Evolutionary conservation across 176 grass and related monocot species (phyloP).

Genomic region (Lolium perenne): DNA sequence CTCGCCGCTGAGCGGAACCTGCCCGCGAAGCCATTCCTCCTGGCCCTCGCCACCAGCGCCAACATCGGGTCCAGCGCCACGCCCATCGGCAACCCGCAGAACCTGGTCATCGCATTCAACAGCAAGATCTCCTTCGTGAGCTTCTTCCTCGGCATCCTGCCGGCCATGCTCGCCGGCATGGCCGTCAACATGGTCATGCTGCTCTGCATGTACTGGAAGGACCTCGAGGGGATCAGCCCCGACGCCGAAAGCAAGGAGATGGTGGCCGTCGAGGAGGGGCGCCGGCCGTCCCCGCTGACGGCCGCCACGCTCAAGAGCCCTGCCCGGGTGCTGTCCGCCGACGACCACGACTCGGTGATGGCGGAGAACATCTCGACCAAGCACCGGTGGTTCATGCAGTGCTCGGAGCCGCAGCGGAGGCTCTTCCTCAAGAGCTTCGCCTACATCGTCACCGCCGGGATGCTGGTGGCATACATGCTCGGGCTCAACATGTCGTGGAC

Average conservation of each 20-base stretch:
- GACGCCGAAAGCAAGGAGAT: constrained; percentile 43
- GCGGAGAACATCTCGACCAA: constrained; percentile 60
- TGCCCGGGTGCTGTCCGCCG: not conserved
- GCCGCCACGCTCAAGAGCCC: constrained; percentile 51
- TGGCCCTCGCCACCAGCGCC: constrained; percentile 86
- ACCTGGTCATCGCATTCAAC: constrained; percentile 90
- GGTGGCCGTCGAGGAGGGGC: constrained; percentile 53
- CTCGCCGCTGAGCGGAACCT: constrained; percentile 81
- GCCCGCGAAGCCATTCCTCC: constrained; percentile 78
- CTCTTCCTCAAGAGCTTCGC: constrained; percentile 78
- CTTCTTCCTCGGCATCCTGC: constrained; percentile 73
- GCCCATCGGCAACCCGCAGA: constrained; percentile 99
- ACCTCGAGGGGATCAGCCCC: constrained; percentile 46
- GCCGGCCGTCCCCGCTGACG: constrained; percentile 48
- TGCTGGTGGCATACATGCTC: constrained; percentile 80
- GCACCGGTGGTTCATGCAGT: constrained; percentile 59
- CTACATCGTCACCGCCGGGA: constrained; percentile 77
- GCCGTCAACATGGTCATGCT: constrained; percentile 70
- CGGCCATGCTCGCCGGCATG: constrained; percentile 85
- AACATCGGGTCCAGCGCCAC: constrained; percentile 91
- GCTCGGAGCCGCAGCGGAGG: constrained; percentile 57
- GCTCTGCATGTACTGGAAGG: constrained; percentile 79
- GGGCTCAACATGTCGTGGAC: constrained; percentile 98
- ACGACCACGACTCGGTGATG: constrained; percentile 44
- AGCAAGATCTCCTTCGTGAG: constrained; percentile 74